A percentile compares a stretch with the other conserved stretches of the same genome.
phyloP scores from a whole-genome alignment of 2,329 filamentous ascomycete genomes.

The Raffaelea ambrosiae region DNA sequence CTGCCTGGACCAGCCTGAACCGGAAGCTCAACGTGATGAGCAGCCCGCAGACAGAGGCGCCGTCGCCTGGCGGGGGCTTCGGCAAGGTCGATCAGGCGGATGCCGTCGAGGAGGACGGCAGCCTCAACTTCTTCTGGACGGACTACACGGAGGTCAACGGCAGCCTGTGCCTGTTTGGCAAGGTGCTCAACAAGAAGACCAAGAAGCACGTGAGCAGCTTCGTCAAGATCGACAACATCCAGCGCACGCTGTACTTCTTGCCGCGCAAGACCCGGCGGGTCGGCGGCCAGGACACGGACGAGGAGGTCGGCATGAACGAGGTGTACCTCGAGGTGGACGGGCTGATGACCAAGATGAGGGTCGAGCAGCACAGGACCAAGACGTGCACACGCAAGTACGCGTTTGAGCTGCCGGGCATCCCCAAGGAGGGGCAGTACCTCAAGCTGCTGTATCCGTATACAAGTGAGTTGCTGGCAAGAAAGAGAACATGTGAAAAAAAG shows the following conservation, averaged over 20 bases:
- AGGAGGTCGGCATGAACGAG: conserved; percentile 77
- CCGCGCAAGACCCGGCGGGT: conserved; percentile 57
- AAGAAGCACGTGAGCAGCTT: conserved; percentile 82
- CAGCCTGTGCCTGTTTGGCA: conserved; percentile 88
- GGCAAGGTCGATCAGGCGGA: conserved; percentile 79
- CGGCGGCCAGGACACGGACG: conserved; percentile 59
- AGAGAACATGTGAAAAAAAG: background rate
- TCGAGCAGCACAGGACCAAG: conserved; percentile 91
- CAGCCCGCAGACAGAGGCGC: conserved; percentile 50
- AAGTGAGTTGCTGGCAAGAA: conserved; percentile 35
- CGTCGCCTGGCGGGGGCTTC: conserved; percentile 44
- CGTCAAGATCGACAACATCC: conserved; percentile 88
- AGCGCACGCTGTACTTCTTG: conserved; percentile 87
- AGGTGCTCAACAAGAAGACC: conserved; percentile 83
- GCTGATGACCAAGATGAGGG: conserved; percentile 79
- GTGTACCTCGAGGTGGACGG: conserved; percentile 86
- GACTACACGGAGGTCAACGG: conserved; percentile 93
- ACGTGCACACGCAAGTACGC: conserved; percentile 84
- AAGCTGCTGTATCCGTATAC: conserved; percentile 95
- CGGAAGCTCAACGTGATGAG: conserved; percentile 78
- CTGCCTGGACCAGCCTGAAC: conserved; percentile 82
- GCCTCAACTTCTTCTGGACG: conserved; percentile 90
- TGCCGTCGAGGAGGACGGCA: conserved; percentile 89
- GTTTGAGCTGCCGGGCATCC: conserved; percentile 81
- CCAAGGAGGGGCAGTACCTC: conserved; percentile 82